A percentile compares a stretch with the other conserved stretches of the same genome.
Conservation (phyloP, 2,329 filamentous ascomycete species). For the Xylariaceae sp. region DNA sequence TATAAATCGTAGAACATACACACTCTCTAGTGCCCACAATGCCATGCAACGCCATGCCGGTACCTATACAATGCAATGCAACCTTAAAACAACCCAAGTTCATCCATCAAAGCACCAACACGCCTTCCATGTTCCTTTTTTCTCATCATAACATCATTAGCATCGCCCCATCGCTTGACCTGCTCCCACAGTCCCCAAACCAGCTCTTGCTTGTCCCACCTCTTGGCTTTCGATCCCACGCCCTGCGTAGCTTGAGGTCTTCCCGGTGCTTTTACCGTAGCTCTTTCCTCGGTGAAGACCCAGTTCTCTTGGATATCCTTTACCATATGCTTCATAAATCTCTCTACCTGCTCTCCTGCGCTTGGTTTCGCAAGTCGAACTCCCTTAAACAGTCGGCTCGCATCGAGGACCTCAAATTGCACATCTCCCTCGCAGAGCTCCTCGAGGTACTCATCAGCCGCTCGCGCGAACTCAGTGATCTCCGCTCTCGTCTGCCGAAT, state of each 20-base stretch:
- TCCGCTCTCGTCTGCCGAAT: slow-evolving; percentile 16
- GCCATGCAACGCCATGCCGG: background rate
- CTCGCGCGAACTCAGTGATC: slow-evolving; percentile 27
- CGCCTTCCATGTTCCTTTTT: background rate
- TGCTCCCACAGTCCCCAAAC: slow-evolving; percentile 28
- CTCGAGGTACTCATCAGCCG: slow-evolving; percentile 23
- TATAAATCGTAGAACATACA: too few relatives aligned
- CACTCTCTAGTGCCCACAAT: background rate
- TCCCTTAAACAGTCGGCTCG: too few relatives aligned
- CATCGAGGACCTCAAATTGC: too few relatives aligned
- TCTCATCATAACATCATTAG: background rate
- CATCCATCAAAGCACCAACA: background rate
- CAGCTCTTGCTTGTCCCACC: background rate
- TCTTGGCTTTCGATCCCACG: slow-evolving; percentile 12
- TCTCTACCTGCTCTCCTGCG: slow-evolving; percentile 31
- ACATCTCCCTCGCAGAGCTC: background rate
- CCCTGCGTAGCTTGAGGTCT: slow-evolving; percentile 22
- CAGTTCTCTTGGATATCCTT: slow-evolving; percentile 45
- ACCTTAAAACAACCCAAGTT: slow-evolving; percentile 28
- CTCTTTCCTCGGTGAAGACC: slow-evolving; percentile 32
- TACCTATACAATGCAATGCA: slow-evolving; percentile 3
- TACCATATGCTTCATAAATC: slow-evolving; percentile 41
- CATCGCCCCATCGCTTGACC: background rate
- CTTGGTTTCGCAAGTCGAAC: background rate
- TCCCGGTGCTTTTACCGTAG: slow-evolving; percentile 38